phyloP scores from a whole-genome alignment of 2,329 filamentous ascomycete species.

The Penicillium glabrum region DNA sequence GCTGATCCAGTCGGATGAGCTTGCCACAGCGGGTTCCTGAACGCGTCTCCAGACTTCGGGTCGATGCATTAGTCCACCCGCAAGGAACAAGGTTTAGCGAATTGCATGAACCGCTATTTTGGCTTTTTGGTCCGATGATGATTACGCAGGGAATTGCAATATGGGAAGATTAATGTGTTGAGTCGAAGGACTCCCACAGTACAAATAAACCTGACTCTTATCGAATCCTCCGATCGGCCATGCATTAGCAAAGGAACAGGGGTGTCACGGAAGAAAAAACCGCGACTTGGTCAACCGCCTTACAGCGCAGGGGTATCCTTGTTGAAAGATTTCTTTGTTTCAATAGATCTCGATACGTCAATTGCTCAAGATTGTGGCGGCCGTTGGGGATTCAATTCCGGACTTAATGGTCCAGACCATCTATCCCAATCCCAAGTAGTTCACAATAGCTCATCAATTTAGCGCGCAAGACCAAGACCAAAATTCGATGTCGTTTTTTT shows the following conservation, averaged over 20 bases:
- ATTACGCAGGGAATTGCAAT: too few relatives aligned
- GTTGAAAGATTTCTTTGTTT: not conserved
- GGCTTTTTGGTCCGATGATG: too few relatives aligned
- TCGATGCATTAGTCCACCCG: constrained; percentile 28
- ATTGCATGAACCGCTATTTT: constrained; percentile 23
- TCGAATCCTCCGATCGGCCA: constrained; percentile 4
- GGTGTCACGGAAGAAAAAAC: not conserved
- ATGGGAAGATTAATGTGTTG: too few relatives aligned
- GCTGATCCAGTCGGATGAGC: constrained; percentile 10
- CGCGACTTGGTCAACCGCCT: constrained; percentile 8
- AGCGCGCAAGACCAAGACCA: not conserved
- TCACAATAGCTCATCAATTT: not conserved
- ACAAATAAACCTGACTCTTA: not conserved
- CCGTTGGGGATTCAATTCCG: constrained; percentile 1
- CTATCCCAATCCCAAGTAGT: not conserved
- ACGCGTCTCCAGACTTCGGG: constrained; percentile 24
- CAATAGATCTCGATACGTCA: constrained; percentile 11
- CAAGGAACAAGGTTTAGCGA: constrained; percentile 21
- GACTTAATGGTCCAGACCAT: not conserved
- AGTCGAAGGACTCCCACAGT: too few relatives aligned
- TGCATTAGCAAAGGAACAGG: constrained; percentile 10
- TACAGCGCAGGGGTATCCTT: constrained; percentile 5
- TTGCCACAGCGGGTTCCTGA: constrained; percentile 20
- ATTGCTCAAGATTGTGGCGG: constrained; percentile 11
- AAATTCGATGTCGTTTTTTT: not conserved